Base-by-base conservation (phyloP, 164 flowering plant genomes). In the Pachysandra terminalis region DNA sequence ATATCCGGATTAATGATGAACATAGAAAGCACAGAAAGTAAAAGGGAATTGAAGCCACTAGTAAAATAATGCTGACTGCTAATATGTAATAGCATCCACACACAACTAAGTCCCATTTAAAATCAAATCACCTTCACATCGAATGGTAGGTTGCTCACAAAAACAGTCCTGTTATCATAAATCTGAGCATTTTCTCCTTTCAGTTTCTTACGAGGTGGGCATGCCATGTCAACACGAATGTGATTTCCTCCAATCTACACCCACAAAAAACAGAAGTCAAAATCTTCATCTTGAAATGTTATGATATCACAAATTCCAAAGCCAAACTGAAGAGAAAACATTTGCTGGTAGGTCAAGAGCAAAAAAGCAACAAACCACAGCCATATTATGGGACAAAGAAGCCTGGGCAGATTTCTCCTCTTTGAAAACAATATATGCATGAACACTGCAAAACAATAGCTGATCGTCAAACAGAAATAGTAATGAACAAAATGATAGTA, bases 81-180 rank as follows among this genome's bases (percentile, higher is more conserved):
- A 13, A 51, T 19, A 12, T 13, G 21, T n/a, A n/a, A n/a, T n/a
- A 64, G 2, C 24, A 57, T 41, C 48, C 55, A 24, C 54, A 55
- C 10, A 27, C 25, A 25, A 45, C 19, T 26, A 53, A 65, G 25
- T 5, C 32, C 13, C 40, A 63, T 10, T 28, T 19, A 22, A 22
- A 25, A 68, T 37, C 0, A 68, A 58, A 48, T 76, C 55, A 92
- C 99, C 94, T 92, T 89, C 54, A 89, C 97, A 82, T 95, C 98
- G 82, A 89, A 92, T 58, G 99, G 99, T 56, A 95, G 86, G 72
- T 95, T 95, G 56, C 99, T 98, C 64, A 95, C 84, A 81, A 95
- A 95, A 68, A 92, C 88, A 27, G 99, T 95, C 79, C 94, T 88
- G 66, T 73, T 76, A 72, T 90, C 97, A 83, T 95, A 95, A 26